Percentiles rank a stretch among this genome's conserved stretches.
Conservation (phyloP, 106 monocot species). For the Dendrobium chrysotoxum region DNA sequence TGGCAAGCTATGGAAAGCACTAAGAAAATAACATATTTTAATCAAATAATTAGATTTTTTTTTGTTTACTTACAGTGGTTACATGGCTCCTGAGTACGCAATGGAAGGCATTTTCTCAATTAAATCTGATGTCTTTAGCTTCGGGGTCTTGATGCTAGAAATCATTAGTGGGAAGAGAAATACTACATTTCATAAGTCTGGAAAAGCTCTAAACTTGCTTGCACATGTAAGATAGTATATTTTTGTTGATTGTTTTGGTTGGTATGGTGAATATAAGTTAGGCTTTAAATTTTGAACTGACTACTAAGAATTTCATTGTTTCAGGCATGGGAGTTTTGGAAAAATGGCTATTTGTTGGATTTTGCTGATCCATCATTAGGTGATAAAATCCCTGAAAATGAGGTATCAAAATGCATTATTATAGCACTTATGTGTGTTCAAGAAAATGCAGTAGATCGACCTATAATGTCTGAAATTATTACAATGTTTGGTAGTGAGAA, state of each 20-base stretch:
- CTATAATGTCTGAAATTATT: constrained; percentile 12
- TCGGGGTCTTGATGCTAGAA: background rate
- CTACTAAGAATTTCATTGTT: background rate
- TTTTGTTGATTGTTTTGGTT: background rate
- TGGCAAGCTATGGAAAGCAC: background rate
- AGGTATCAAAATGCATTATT: too few relatives aligned
- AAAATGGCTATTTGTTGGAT: background rate
- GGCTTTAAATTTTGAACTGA: background rate
- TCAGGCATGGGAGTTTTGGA: constrained; percentile 9
- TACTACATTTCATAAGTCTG: background rate
- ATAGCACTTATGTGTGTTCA: too few relatives aligned
- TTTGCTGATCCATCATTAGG: constrained; percentile 9
- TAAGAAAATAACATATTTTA: background rate
- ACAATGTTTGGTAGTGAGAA: constrained; percentile 26
- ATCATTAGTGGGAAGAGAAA: background rate
- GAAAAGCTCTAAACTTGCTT: background rate
- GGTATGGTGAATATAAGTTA: background rate
- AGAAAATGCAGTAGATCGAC: too few relatives aligned
- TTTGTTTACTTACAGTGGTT: background rate
- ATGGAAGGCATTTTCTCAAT: too few relatives aligned
- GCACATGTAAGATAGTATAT: background rate
- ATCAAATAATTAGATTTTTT: background rate
- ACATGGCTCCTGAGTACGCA: too few relatives aligned
- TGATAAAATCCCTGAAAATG: too few relatives aligned
- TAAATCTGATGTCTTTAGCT: constrained; percentile 4